A percentile compares a stretch with the other conserved stretches of the same genome.
Conservation (phyloP, 352 stramenopile genomes). For the Globisporangium cystogenes region DNA sequence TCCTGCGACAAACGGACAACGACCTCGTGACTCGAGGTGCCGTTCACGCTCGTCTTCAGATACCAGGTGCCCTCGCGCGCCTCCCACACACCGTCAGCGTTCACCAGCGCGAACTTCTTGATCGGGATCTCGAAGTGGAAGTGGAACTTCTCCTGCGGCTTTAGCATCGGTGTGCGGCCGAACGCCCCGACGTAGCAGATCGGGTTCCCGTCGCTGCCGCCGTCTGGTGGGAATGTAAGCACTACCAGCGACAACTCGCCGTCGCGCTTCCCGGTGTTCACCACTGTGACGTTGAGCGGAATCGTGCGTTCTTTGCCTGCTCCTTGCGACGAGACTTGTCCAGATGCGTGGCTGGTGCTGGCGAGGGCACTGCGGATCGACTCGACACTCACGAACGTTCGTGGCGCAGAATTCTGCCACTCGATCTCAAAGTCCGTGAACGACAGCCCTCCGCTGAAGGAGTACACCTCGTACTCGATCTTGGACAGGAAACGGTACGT, state of each 20-base stretch:
- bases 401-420: conserved; percentile 19
- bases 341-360: neutral
- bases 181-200: conserved; percentile 53
- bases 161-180: conserved; percentile 35
- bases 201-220: conserved; percentile 25
- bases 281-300: conserved; percentile 29
- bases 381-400: conserved; percentile 7
- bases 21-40: conserved; percentile 22
- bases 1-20: too few relatives aligned
- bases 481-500: conserved; percentile 82
- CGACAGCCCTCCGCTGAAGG: conserved; percentile 75
- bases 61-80: conserved; percentile 36
- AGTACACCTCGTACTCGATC: conserved; percentile 44
- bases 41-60: conserved; percentile 19
- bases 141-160: conserved; percentile 13
- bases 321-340: conserved; percentile 9
- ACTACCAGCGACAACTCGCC: conserved; percentile 39
- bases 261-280: conserved; percentile 31
- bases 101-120: conserved; percentile 34
- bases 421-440: conserved; percentile 66
- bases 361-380: conserved; percentile 13
- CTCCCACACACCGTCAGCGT: conserved; percentile 28
- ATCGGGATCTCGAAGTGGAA: conserved; percentile 28
- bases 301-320: conserved; percentile 5
- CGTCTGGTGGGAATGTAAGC: conserved; percentile 26